Percentiles rank a stretch among this genome's conserved stretches.
These are phyloP conservation scores for Vaccinium corymbosum DNA, from an alignment of 148 eudicot genomes.

Conservation along the genomic window DNA sequence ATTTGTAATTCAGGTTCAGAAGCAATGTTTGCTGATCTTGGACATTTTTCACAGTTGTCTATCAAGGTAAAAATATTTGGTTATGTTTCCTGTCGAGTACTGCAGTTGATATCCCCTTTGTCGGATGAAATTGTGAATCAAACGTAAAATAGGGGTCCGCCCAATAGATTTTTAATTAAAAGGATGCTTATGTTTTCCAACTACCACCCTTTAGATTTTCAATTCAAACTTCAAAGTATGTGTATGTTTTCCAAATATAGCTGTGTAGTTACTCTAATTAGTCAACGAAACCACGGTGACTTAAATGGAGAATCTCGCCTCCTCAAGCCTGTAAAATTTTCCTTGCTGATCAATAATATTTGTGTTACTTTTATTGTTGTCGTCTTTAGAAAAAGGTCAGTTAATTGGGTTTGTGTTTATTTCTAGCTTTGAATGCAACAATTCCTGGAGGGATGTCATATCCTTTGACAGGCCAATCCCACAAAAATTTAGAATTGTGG, in stretches of 20 bases:
- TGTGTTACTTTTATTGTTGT: neutral
- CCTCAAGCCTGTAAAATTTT: neutral
- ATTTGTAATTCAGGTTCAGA: conserved; percentile 64
- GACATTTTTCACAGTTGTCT: conserved; percentile 92
- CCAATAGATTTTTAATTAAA: neutral
- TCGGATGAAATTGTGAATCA: neutral
- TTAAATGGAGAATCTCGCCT: neutral
- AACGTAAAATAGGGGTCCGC: neutral
- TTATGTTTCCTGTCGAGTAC: neutral
- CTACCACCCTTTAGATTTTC: neutral
- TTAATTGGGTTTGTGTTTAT: neutral
- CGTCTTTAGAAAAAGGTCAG: neutral
- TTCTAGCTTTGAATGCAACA: neutral
- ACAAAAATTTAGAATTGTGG: neutral
- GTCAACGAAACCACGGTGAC: neutral
- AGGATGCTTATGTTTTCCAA: neutral
- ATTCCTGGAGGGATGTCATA: neutral
- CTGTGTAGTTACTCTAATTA: neutral
- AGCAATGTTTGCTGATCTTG: conserved; percentile 99
- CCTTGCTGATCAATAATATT: neutral
- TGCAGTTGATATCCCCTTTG: neutral
- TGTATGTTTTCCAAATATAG: neutral
- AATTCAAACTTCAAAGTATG: neutral
- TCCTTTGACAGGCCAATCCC: neutral
- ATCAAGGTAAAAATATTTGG: conserved; percentile 56